These are phyloP conservation scores for Corymbia maculata DNA, from an alignment of 345 rosid species.

Conservation along the genomic window DNA sequence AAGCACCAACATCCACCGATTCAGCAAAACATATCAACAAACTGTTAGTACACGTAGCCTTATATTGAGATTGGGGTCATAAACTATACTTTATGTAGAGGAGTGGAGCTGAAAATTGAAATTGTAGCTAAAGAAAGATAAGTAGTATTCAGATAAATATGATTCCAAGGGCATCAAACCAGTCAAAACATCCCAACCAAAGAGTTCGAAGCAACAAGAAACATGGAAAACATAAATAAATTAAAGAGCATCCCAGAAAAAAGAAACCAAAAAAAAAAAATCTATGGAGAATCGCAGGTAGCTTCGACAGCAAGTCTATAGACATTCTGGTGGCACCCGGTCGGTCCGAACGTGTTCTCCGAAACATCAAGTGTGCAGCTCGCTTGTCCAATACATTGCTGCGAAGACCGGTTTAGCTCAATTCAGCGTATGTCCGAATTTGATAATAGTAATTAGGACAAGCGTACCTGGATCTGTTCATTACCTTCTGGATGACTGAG, in stretches of 20 bases:
- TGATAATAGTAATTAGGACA: background rate
- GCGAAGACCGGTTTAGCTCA: background rate
- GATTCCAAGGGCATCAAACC: background rate
- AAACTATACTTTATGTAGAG: no score
- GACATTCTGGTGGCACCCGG: background rate
- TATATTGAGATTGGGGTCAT: background rate
- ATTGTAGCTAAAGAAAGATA: background rate
- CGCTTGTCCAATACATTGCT: slow-evolving; percentile 17
- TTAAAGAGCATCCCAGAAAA: no score
- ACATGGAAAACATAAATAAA: no score
- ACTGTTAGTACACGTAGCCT: background rate
- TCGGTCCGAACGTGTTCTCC: slow-evolving; percentile 10
- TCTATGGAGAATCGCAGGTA: slow-evolving; percentile 2
- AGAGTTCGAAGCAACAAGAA: no score
- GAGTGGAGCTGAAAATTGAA: background rate
- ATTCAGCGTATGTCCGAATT: background rate
- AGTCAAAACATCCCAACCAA: background rate
- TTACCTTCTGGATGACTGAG: background rate
- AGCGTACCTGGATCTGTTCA: background rate
- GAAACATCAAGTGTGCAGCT: slow-evolving; percentile 10
- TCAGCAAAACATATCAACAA: no score
- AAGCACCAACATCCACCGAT: background rate
- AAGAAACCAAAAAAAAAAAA: background rate
- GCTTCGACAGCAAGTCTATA: slow-evolving; percentile 19
- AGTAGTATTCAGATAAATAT: background rate